phyloP scores from a whole-genome alignment of 805 yeast species.

The Zygotorulaspora florentina region DNA sequence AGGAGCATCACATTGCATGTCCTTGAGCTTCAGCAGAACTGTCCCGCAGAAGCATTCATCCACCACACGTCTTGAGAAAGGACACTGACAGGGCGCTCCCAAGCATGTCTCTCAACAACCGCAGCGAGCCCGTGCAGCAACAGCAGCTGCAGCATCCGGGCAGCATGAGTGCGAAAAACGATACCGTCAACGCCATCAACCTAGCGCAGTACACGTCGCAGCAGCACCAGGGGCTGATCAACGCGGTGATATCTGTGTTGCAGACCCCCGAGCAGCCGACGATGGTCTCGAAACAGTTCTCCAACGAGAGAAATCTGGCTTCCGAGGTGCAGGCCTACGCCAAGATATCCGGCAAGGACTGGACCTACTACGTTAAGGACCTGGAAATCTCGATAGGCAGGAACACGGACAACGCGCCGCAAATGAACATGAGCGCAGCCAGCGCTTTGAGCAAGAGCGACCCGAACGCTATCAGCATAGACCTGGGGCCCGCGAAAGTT shows the following conservation, averaged over 20 bases:
- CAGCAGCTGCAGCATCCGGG: not conserved
- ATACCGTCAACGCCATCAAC: constrained; percentile 5
- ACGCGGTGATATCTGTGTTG: constrained; percentile 68
- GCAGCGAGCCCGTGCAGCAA: not conserved
- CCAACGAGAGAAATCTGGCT: constrained; percentile 63
- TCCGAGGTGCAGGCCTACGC: constrained; percentile 96
- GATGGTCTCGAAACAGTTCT: constrained; percentile 63
- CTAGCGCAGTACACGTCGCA: constrained; percentile 20
- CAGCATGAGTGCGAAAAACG: not conserved
- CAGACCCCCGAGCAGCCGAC: constrained; percentile 71
- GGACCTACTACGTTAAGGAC: constrained; percentile 91
- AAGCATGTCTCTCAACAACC: not conserved
- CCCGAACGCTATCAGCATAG: constrained; percentile 48
- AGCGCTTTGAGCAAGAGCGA: constrained; percentile 32
- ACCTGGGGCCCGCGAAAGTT: constrained; percentile 96
- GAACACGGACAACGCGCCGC: constrained; percentile 45
- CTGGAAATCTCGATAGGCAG: constrained; percentile 81
- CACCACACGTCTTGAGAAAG: too few relatives aligned
- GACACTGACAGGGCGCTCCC: too few relatives aligned
- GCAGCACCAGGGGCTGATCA: constrained; percentile 52
- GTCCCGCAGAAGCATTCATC: not conserved
- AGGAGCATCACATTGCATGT: too few relatives aligned
- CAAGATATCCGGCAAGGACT: constrained; percentile 83
- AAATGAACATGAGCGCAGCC: not conserved
- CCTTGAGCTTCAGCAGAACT: not conserved